These are phyloP conservation scores for Geosmithia flava DNA, from an alignment of 2,329 filamentous ascomycete genomes.

Conservation along the genomic window DNA sequence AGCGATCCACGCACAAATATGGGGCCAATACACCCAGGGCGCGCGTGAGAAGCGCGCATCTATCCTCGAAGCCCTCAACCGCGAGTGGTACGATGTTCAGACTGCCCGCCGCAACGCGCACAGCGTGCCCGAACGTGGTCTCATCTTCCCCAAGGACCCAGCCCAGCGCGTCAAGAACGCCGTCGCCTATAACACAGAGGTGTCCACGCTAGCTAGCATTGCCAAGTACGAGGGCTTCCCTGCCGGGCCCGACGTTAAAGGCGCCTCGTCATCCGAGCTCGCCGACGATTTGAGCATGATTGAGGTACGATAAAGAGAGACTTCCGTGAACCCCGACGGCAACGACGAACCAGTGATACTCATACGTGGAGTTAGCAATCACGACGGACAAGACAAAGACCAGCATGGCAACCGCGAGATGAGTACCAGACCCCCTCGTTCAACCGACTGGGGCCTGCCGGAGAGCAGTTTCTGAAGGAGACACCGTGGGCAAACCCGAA, in stretches of 20 bases:
- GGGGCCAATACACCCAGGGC: constrained; percentile 82
- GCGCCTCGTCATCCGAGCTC: constrained; percentile 59
- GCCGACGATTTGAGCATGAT: constrained; percentile 85
- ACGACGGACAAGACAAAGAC: constrained; percentile 21
- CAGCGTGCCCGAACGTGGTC: constrained; percentile 68
- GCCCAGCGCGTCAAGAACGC: constrained; percentile 74
- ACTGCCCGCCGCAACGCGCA: constrained; percentile 74
- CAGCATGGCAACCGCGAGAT: constrained; percentile 22
- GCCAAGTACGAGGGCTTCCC: constrained; percentile 96
- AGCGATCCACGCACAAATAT: constrained; percentile 72
- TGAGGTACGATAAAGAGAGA: constrained; percentile 41
- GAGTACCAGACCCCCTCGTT: constrained; percentile 36
- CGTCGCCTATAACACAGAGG: constrained; percentile 86
- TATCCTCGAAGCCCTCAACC: constrained; percentile 67
- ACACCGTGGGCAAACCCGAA: constrained; percentile 91
- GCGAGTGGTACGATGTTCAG: constrained; percentile 88
- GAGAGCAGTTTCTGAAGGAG: constrained; percentile 78
- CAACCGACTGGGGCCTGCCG: constrained; percentile 48
- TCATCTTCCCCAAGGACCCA: constrained; percentile 67
- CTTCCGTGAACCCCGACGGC: constrained; percentile 1
- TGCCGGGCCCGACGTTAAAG: constrained; percentile 73
- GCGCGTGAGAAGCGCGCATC: constrained; percentile 73
- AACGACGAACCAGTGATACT: not conserved
- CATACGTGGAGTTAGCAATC: constrained; percentile 14
- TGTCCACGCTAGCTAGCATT: constrained; percentile 79